phyloP scores from a whole-genome alignment of 345 rosid genomes.

The Ricinus communis region DNA sequence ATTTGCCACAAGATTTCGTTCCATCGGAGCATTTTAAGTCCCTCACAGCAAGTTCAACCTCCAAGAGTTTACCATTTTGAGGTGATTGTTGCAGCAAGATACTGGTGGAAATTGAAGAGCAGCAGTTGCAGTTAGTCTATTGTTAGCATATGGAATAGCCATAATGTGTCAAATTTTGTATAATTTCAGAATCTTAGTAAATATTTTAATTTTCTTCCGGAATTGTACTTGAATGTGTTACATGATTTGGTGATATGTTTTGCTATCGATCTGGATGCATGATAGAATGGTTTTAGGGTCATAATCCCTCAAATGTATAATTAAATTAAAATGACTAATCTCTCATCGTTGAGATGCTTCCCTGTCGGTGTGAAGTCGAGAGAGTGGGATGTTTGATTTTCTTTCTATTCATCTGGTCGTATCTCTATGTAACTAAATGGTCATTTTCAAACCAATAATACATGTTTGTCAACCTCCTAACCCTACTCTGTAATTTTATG shows the following conservation, averaged over 20 bases:
- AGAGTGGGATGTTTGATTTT: constrained; percentile 24
- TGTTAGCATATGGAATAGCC: constrained; percentile 26
- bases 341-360: constrained; percentile 9
- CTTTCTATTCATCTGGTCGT: not conserved
- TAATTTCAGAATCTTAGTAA: constrained; percentile 15
- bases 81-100: constrained; percentile 9
- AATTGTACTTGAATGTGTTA: not conserved
- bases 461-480: constrained; percentile 29
- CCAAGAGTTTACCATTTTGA: constrained; percentile 89
- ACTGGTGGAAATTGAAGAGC: constrained; percentile 17
- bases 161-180: constrained; percentile 21
- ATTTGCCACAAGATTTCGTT: constrained; percentile 80
- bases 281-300: not conserved
- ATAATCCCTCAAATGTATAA: no score
- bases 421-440: constrained; percentile 18
- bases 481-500: constrained; percentile 14
- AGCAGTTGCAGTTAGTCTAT: constrained; percentile 32
- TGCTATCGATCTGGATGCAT: constrained; percentile 12
- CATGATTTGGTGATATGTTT: not conserved
- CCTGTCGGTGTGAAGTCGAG: constrained; percentile 24
- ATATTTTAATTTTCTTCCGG: not conserved
- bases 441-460: constrained; percentile 29
- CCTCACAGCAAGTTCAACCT: constrained; percentile 75
- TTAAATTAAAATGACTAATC: not conserved
- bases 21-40: constrained; percentile 85